These are phyloP conservation scores for Boletus rufocinnamomeus DNA, from an alignment of 768 basidiomycete species.

Conservation along the genomic window DNA sequence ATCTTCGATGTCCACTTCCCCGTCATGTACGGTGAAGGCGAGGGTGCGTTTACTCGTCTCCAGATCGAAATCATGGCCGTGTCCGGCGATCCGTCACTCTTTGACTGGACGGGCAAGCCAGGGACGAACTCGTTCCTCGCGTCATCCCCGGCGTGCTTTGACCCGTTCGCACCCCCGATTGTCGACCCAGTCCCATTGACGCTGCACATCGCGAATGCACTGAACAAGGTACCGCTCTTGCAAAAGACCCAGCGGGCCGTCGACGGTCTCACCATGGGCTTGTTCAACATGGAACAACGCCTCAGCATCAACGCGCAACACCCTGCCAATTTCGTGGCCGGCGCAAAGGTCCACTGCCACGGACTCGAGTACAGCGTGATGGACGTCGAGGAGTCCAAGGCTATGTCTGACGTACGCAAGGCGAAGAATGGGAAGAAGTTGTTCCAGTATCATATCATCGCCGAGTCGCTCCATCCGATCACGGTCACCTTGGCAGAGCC, in stretches of 20 bases:
- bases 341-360: slow-evolving; percentile 23
- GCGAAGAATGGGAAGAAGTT: neutral
- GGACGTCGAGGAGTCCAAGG: slow-evolving; percentile 20
- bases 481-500: slow-evolving; percentile 25
- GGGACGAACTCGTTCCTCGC: slow-evolving; percentile 22
- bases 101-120: slow-evolving; percentile 27
- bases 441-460: slow-evolving; percentile 21
- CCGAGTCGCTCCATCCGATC: slow-evolving; percentile 20
- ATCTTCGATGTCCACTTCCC: slow-evolving; percentile 31
- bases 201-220: slow-evolving; percentile 1
- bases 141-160: slow-evolving; percentile 22
- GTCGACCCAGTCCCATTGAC: slow-evolving; percentile 22
- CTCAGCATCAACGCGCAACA: slow-evolving; percentile 23
- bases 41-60: slow-evolving; percentile 29
- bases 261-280: slow-evolving; percentile 13
- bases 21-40: slow-evolving; percentile 33
- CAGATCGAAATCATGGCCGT: slow-evolving; percentile 30
- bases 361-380: slow-evolving; percentile 22
- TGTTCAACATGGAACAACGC: slow-evolving; percentile 25
- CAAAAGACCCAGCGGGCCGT: slow-evolving; percentile 15
- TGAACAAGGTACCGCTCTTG: slow-evolving; percentile 17
- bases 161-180: slow-evolving; percentile 21
- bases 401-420: slow-evolving; percentile 11
- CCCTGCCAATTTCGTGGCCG: slow-evolving; percentile 23
- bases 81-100: slow-evolving; percentile 26